Percentiles rank a stretch among this genome's conserved stretches.
Conservation (phyloP, 1,284 basidiomycete species). For the Papiliotrema fonsecae region DNA sequence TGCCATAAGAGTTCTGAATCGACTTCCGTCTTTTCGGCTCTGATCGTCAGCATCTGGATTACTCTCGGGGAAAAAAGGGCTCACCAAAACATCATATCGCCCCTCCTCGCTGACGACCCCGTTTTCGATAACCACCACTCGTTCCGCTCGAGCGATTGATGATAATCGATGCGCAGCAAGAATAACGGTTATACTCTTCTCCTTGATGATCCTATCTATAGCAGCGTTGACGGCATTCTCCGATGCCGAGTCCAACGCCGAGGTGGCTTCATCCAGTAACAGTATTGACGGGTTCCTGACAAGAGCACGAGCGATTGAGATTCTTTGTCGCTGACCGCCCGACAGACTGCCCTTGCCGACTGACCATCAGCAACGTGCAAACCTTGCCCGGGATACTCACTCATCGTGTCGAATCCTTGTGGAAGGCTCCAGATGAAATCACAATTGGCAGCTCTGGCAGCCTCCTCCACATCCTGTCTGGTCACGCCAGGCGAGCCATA, state of each 20-base stretch:
- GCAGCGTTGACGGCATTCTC: constrained; percentile 77
- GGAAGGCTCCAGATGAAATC: constrained; percentile 93
- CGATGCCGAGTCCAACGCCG: constrained; percentile 79
- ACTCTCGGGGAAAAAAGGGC: constrained; percentile 22
- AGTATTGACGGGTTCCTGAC: constrained; percentile 51
- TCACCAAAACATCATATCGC: constrained; percentile 70
- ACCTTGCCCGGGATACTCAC: constrained; percentile 46
- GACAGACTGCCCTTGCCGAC: constrained; percentile 47
- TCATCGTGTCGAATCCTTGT: constrained; percentile 70
- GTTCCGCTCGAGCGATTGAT: constrained; percentile 76
- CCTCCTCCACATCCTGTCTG: constrained; percentile 75
- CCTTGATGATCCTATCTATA: constrained; percentile 75
- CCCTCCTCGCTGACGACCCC: constrained; percentile 79
- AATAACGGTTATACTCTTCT: constrained; percentile 74
- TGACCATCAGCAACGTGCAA: constrained; percentile 8
- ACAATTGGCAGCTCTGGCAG: constrained; percentile 86
- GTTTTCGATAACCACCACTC: constrained; percentile 80
- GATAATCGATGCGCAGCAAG: constrained; percentile 83
- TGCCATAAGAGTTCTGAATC: constrained; percentile 79
- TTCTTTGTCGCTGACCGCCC: constrained; percentile 52
- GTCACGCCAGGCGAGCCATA: constrained; percentile 74
- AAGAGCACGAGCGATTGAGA: constrained; percentile 53
- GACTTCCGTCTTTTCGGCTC: constrained; percentile 62
- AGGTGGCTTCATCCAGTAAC: constrained; percentile 53
- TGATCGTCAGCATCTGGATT: constrained; percentile 31